phyloP scores from a whole-genome alignment of 1,284 basidiomycete species.

The Tetrapyrgos nigripes region DNA sequence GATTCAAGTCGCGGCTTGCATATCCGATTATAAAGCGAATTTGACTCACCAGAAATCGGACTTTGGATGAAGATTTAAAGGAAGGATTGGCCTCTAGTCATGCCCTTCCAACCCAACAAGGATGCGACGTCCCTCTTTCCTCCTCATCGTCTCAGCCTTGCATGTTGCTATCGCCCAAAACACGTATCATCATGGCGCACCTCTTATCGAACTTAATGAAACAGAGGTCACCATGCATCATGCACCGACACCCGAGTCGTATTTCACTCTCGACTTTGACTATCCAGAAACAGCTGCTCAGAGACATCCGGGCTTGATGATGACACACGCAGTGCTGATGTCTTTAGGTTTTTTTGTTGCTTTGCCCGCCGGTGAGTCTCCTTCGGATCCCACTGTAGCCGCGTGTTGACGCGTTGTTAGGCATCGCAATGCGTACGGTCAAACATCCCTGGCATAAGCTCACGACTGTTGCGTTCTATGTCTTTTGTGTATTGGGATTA shows the following conservation, averaged over 20 bases:
- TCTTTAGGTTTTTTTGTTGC: conserved; percentile 76
- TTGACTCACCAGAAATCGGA: too few relatives aligned
- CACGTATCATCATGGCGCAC: conserved; percentile 53
- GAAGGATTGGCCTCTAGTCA: too few relatives aligned
- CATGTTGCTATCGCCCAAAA: too few relatives aligned
- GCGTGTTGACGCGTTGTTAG: conserved; percentile 46
- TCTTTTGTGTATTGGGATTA: conserved; percentile 61
- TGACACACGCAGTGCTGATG: conserved; percentile 72
- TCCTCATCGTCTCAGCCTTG: too few relatives aligned
- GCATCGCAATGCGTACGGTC: conserved; percentile 75
- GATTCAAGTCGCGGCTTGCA: too few relatives aligned
- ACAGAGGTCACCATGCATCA: conserved; percentile 70
- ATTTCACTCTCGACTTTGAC: conserved; percentile 79
- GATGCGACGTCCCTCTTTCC: too few relatives aligned
- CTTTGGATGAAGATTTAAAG: too few relatives aligned
- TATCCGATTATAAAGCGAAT: too few relatives aligned
- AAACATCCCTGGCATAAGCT: conserved; percentile 68
- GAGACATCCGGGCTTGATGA: conserved; percentile 70
- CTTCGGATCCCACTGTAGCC: conserved; percentile 5
- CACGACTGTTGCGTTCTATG: conserved; percentile 65
- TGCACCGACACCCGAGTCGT: conserved; percentile 74
- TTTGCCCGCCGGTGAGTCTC: conserved; percentile 70
- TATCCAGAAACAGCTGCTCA: conserved; percentile 48
- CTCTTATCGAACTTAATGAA: conserved; percentile 73
- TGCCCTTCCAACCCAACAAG: too few relatives aligned